Evolutionary conservation across 179 eudicot species (phyloP).

Genomic region (Carnegiea gigantea): DNA sequence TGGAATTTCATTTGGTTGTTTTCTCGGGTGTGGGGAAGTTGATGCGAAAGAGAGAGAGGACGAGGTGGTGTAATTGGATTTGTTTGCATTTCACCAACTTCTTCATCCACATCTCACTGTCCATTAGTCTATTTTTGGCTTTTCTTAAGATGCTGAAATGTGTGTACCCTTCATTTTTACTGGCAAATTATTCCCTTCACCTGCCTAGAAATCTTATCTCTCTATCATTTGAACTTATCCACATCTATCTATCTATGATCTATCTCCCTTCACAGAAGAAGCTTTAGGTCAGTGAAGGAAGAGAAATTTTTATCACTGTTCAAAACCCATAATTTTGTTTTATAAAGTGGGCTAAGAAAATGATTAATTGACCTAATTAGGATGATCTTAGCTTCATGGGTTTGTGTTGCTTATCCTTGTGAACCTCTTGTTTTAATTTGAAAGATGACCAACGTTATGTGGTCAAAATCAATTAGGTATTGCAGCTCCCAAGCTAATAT

Average conservation of each 20-base stretch:
- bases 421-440: slow-evolving; percentile 11
- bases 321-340: background rate
- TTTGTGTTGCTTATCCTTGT: slow-evolving; percentile 19
- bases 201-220: slow-evolving; percentile 6
- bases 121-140: slow-evolving; percentile 33
- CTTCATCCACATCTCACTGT: slow-evolving; percentile 37
- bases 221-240: slow-evolving; percentile 32
- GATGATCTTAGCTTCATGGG: slow-evolving; percentile 25
- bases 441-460: slow-evolving; percentile 12
- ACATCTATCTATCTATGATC: background rate
- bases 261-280: background rate
- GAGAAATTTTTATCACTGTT: background rate
- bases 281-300: background rate
- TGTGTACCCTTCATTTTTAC: slow-evolving; percentile 23
- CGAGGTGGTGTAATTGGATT: slow-evolving; percentile 29
- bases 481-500: slow-evolving; percentile 26
- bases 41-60: slow-evolving; percentile 12
- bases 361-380: slow-evolving; percentile 12
- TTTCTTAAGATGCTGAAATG: slow-evolving; percentile 32
- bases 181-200: slow-evolving; percentile 19
- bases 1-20: background rate
- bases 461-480: slow-evolving; percentile 40
- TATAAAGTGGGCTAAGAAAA: background rate
- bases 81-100: slow-evolving; percentile 37
- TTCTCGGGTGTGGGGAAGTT: slow-evolving; percentile 1